Evolutionary conservation across 2,329 filamentous ascomycete genomes (phyloP).

Genomic region (Cladosporium velox): DNA sequence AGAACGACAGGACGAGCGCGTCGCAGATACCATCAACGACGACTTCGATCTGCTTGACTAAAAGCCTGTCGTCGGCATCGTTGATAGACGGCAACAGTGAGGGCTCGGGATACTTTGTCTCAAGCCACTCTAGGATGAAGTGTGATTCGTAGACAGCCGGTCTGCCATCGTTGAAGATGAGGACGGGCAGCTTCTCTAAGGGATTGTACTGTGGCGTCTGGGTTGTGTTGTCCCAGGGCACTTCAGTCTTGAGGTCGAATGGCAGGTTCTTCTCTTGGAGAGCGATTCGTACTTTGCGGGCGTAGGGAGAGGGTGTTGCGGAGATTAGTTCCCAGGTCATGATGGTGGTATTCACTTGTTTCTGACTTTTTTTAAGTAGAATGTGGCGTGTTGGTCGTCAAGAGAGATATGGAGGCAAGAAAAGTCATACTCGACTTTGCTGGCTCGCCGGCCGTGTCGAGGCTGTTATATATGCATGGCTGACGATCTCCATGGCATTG

Average conservation of each 20-base stretch:
- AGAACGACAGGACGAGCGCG: conserved; percentile 42
- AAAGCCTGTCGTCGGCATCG: conserved; percentile 33
- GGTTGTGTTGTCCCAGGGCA: conserved; percentile 46
- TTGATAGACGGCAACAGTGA: conserved; percentile 31
- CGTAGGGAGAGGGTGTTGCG: conserved; percentile 44
- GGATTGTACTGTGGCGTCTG: conserved; percentile 44
- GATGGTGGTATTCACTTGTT: not conserved
- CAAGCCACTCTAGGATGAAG: conserved; percentile 43
- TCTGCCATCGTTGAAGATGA: conserved; percentile 37
- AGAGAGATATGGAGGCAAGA: too few species aligned
- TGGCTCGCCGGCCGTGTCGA: not conserved
- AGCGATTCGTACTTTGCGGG: conserved; percentile 46
- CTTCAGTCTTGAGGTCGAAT: conserved; percentile 45
- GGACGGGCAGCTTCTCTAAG: conserved; percentile 43
- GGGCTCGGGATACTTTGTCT: conserved; percentile 37
- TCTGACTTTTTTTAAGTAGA: not conserved
- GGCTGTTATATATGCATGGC: not conserved
- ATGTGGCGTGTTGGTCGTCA: not conserved
- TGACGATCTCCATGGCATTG: not conserved
- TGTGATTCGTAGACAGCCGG: conserved; percentile 40
- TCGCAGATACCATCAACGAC: conserved; percentile 42
- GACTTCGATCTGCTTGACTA: conserved; percentile 40
- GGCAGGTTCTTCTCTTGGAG: conserved; percentile 44
- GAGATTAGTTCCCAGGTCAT: conserved; percentile 35
- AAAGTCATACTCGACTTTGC: not conserved